Evolutionary conservation across 345 rosid genomes (phyloP).

Genomic region (Triadica sebifera): DNA sequence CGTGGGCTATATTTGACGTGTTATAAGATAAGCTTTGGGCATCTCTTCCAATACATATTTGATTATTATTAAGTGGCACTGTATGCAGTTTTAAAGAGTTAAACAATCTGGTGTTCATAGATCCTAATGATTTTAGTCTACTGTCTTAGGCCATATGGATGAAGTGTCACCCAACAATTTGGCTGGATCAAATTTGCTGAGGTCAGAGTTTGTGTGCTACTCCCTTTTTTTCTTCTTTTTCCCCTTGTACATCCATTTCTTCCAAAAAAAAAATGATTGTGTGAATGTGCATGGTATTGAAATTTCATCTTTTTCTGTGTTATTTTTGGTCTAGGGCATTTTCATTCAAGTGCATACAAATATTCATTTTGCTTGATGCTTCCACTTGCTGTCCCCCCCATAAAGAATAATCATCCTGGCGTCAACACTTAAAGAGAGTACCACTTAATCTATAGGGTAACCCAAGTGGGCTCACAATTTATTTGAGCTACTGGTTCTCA

Average conservation of each 20-base stretch:
- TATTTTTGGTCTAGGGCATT: not conserved
- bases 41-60: not conserved
- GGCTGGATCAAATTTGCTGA: not conserved
- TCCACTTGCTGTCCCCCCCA: conserved; percentile 15
- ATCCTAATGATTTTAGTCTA: not conserved
- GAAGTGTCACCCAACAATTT: not conserved
- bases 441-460: conserved; percentile 1
- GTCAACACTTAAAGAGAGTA: conserved; percentile 21
- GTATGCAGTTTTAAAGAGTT: not conserved
- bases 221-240: not conserved
- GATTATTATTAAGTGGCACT: not conserved
- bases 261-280: not conserved
- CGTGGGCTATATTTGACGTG: not conserved
- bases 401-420: conserved; percentile 17
- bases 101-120: not conserved
- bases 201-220: not conserved
- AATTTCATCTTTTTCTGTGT: not conserved
- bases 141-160: not conserved
- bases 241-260: not conserved
- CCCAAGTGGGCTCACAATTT: conserved; percentile 26
- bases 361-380: conserved; percentile 20
- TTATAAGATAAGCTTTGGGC: not conserved
- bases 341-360: conserved; percentile 1
- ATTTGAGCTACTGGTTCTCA: conserved; percentile 16
- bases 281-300: not conserved